Evolutionary conservation across 345 rosid species (phyloP).

Genomic region (Hibiscus trionum): DNA sequence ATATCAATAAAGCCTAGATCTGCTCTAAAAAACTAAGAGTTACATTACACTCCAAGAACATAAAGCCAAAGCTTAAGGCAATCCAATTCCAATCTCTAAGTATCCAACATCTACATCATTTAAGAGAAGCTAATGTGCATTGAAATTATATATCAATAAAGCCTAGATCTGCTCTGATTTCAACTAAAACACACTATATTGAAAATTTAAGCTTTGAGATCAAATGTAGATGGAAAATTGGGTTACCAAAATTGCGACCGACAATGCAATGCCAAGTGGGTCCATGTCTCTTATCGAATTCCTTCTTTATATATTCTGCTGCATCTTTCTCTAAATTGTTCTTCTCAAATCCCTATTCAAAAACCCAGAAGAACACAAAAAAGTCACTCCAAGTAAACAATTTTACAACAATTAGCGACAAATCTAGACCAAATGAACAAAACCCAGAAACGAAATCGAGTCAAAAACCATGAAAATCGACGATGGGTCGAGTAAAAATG

Average conservation of each 20-base stretch:
- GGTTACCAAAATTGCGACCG: slow-evolving; percentile 77
- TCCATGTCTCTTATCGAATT: too few species aligned
- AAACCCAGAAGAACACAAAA: neutral
- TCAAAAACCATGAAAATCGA: too few species aligned
- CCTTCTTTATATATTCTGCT: too few species aligned
- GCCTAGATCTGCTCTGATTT: too few species aligned
- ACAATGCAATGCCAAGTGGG: too few species aligned
- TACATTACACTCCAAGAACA: neutral
- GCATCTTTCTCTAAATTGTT: too few species aligned
- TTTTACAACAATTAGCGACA: neutral
- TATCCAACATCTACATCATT: neutral
- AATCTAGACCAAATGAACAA: neutral
- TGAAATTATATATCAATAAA: too few species aligned
- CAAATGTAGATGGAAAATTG: slow-evolving; percentile 5
- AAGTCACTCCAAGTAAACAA: neutral
- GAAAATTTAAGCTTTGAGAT: neutral
- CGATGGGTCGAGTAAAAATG: too few species aligned
- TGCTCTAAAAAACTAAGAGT: too few species aligned
- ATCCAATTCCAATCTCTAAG: too few species aligned
- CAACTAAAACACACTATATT: slow-evolving; percentile 5
- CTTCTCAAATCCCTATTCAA: slow-evolving; percentile 23
- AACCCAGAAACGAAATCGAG: slow-evolving; percentile 1
- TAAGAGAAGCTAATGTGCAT: neutral
- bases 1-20: too few species aligned
- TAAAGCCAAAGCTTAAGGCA: too few species aligned